Conservation (phyloP, 2,329 filamentous ascomycete genomes). For the Apiospora phragmitis region DNA sequence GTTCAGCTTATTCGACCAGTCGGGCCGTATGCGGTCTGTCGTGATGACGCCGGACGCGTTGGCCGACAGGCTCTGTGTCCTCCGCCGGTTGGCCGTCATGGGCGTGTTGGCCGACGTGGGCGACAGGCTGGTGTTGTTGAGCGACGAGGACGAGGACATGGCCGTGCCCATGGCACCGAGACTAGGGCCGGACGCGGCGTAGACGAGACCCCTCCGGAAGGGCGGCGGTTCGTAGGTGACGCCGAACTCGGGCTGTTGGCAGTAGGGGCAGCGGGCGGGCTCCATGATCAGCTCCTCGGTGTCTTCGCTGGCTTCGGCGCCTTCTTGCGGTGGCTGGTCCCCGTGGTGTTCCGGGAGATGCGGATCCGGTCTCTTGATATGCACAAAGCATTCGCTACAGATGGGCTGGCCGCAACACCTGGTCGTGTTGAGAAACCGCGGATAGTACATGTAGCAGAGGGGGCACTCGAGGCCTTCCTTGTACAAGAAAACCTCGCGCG, state of each 20-base stretch:
- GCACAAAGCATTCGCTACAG: constrained; percentile 98
- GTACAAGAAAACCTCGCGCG: constrained; percentile 89
- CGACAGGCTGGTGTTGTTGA: constrained; percentile 57
- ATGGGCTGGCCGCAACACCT: constrained; percentile 95
- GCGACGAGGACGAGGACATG: constrained; percentile 83
- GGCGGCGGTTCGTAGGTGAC: constrained; percentile 91
- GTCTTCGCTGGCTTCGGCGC: constrained; percentile 25
- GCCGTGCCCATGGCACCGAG: constrained; percentile 61
- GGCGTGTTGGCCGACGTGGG: constrained; percentile 38
- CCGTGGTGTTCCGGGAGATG: constrained; percentile 72
- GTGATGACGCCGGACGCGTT: constrained; percentile 85
- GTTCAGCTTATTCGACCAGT: constrained; percentile 89
- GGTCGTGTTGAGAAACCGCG: constrained; percentile 90
- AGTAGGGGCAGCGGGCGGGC: constrained; percentile 90
- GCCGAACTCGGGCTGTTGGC: constrained; percentile 90
- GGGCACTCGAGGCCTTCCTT: constrained; percentile 89
- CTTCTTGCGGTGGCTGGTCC: constrained; percentile 35
- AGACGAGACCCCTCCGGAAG: constrained; percentile 81
- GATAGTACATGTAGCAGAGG: constrained; percentile 95
- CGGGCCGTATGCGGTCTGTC: constrained; percentile 87
- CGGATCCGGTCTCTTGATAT: constrained; percentile 83
- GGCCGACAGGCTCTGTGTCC: constrained; percentile 70
- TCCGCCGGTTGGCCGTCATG: constrained; percentile 40
- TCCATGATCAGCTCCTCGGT: constrained; percentile 77
- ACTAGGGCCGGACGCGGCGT: constrained; percentile 49